A percentile compares a stretch with the other conserved stretches of the same genome.
These are phyloP conservation scores for Quercus agrifolia DNA, from an alignment of 306 rosid species.

Conservation along the genomic window DNA sequence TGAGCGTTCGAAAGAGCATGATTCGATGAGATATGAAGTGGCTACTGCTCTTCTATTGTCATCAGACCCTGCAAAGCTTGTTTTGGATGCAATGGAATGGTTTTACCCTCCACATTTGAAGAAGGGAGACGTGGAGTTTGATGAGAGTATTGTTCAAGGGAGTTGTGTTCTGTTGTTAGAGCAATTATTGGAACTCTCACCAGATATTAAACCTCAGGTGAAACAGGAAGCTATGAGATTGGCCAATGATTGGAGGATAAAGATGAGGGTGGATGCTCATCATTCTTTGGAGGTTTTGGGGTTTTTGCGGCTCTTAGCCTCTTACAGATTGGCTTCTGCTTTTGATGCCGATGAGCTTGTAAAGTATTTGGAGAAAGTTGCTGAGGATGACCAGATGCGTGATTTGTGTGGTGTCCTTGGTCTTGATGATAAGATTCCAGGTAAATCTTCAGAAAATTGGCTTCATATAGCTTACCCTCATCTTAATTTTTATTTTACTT, in stretches of 20 bases:
- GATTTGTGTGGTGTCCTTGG: conserved; percentile 4
- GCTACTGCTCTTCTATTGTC: conserved; percentile 25
- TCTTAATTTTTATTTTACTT: no score
- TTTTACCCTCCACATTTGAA: conserved; percentile 28
- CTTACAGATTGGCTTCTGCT: conserved; percentile 30
- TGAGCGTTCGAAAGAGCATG: conserved; percentile 24
- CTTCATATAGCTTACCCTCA: no score
- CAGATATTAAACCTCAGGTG: conserved; percentile 32
- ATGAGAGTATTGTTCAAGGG: conserved; percentile 26
- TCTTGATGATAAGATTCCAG: no score
- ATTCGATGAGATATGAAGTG: conserved; percentile 11
- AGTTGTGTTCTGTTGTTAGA: conserved; percentile 37
- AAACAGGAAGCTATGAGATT: conserved; percentile 34
- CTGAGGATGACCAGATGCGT: conserved; percentile 28
- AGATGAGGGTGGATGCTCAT: conserved; percentile 10
- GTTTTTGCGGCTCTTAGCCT: conserved; percentile 38
- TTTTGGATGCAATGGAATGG: conserved; percentile 34
- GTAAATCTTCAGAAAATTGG: no score
- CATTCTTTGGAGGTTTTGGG: conserved; percentile 30
- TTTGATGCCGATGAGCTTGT: conserved; percentile 33
- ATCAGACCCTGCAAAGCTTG: conserved; percentile 35
- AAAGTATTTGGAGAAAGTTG: not conserved
- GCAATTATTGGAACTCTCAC: conserved; percentile 32
- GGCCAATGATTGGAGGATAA: conserved; percentile 42
- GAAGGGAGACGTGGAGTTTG: conserved; percentile 11